Evolutionary conservation across 2,329 filamentous ascomycete species (phyloP).

Genomic region (Fusarium falciforme): DNA sequence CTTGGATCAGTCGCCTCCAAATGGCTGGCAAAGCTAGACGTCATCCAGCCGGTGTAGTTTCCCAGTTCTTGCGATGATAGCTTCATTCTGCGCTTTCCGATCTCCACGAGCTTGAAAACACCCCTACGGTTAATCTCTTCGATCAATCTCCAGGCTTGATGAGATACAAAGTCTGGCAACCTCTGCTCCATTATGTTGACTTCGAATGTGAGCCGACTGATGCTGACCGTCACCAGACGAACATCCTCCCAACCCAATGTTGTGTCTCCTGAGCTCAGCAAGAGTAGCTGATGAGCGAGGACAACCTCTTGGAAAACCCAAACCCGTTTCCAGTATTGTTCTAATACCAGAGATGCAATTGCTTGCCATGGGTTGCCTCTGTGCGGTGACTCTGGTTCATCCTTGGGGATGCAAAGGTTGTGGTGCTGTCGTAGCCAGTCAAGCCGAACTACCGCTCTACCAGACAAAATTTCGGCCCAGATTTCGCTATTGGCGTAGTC

Average conservation of each 20-base stretch:
- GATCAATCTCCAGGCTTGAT: neutral
- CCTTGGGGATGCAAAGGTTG: neutral
- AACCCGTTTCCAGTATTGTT: neutral
- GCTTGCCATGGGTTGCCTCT: neutral
- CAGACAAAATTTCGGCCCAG: no score
- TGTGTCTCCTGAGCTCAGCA: neutral
- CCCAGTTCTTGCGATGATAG: no score
- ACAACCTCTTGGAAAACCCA: neutral
- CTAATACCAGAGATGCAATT: neutral
- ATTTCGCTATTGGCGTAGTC: no score
- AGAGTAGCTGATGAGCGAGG: neutral
- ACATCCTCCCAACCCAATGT: neutral
- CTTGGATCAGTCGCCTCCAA: neutral
- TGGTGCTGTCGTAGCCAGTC: neutral
- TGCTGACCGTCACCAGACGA: fast-evolving
- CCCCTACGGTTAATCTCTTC: fast-evolving
- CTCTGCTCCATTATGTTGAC: neutral
- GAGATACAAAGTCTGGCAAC: neutral
- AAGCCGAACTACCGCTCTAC: no score
- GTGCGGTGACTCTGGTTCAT: neutral
- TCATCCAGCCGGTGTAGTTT: neutral
- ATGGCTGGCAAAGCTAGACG: neutral
- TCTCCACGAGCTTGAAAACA: neutral
- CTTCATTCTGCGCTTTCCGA: neutral
- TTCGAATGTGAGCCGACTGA: neutral